These are phyloP conservation scores for Venturia carpophila DNA, from an alignment of 2,329 filamentous ascomycete genomes.

Conservation along the genomic window DNA sequence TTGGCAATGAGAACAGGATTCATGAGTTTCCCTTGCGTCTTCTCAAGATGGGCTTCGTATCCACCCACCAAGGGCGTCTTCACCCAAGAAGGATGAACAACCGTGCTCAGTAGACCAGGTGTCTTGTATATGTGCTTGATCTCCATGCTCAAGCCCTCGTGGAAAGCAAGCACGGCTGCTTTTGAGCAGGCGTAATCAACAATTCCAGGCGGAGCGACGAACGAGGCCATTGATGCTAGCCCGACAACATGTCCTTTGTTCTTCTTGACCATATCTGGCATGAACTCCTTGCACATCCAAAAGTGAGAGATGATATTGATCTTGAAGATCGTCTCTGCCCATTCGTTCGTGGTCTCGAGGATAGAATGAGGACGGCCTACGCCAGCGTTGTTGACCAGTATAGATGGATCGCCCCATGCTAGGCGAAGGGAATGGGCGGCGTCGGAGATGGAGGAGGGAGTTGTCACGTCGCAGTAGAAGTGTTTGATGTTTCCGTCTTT, in stretches of 20 bases:
- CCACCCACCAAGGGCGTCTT: constrained; percentile 41
- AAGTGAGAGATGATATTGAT: constrained; percentile 48
- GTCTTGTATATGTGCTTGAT: constrained; percentile 25
- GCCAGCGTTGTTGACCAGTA: constrained; percentile 45
- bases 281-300: constrained; percentile 43
- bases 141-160: constrained; percentile 37
- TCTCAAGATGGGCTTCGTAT: constrained; percentile 19
- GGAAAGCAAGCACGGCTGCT: constrained; percentile 45
- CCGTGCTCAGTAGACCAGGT: constrained; percentile 24
- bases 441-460: constrained; percentile 38
- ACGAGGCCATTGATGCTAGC: constrained; percentile 47
- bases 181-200: constrained; percentile 48
- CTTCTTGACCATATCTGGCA: constrained; percentile 43
- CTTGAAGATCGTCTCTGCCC: constrained; percentile 43
- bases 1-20: constrained; percentile 37
- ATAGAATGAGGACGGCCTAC: constrained; percentile 42
- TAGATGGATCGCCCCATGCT: constrained; percentile 38
- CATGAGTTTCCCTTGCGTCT: constrained; percentile 24
- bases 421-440: constrained; percentile 34
- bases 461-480: constrained; percentile 43
- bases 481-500: constrained; percentile 27
- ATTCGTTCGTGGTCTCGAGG: constrained; percentile 37
- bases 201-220: constrained; percentile 40
- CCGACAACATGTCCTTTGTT: constrained; percentile 52
- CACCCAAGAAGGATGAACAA: constrained; percentile 40